These are phyloP conservation scores for Ceratocystis ficicola DNA, from an alignment of 2,329 filamentous ascomycete genomes.

Conservation along the genomic window DNA sequence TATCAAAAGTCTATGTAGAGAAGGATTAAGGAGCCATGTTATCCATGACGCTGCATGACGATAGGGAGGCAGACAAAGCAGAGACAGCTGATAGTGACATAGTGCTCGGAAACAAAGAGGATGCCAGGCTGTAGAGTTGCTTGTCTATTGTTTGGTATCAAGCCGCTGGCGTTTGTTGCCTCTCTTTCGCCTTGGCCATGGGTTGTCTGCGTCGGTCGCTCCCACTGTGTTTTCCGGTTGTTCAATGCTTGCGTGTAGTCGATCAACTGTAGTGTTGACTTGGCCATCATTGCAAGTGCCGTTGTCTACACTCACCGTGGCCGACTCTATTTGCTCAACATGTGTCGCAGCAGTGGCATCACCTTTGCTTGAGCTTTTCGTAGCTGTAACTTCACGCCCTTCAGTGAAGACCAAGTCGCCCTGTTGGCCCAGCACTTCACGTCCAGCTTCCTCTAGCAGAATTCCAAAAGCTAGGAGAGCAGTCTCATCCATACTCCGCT, in stretches of 20 bases:
- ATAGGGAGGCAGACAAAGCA: not conserved
- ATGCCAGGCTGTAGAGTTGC: not conserved
- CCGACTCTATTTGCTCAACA: not conserved
- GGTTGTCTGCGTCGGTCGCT: not conserved
- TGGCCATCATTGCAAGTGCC: not conserved
- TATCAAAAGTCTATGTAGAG: not conserved
- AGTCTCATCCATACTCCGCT: conserved; percentile 63
- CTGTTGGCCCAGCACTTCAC: conserved; percentile 47
- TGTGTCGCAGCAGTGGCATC: not conserved
- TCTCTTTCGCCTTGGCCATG: not conserved
- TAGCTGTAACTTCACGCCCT: conserved; percentile 29
- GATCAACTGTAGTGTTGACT: not conserved
- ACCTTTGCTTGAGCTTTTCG: not conserved
- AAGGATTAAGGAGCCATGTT: not conserved
- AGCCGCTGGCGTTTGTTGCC: not conserved
- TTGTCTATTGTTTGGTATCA: not conserved
- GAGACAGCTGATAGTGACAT: not conserved
- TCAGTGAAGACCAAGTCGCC: conserved; percentile 65
- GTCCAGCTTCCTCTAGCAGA: conserved; percentile 57
- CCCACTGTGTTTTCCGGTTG: not conserved
- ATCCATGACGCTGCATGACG: conserved; percentile 4
- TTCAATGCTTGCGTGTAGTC: not conserved
- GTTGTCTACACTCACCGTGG: not conserved
- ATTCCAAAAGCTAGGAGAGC: conserved; percentile 64
- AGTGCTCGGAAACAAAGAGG: too few relatives aligned